These are phyloP conservation scores for Pythium coloratum DNA, from an alignment of 352 stramenopile genomes.

Conservation along the genomic window DNA sequence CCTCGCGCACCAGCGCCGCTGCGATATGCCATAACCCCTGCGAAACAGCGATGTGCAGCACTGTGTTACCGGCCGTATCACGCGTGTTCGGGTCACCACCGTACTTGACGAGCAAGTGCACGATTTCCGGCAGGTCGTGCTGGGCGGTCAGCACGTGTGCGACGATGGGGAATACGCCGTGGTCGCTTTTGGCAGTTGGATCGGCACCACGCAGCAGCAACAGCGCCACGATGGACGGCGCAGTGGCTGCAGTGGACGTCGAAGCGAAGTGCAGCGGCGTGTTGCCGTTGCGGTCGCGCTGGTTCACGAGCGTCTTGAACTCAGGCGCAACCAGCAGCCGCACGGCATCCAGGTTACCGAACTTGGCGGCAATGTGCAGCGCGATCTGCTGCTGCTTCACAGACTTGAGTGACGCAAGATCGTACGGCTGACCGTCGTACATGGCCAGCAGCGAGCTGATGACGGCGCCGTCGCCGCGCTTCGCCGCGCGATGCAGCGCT, in stretches of 20 bases:
- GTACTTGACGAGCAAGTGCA: conserved; percentile 73
- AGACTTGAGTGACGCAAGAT: conserved; percentile 63
- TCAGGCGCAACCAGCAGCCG: conserved; percentile 53
- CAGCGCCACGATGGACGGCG: conserved; percentile 57
- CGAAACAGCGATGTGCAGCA: conserved; percentile 78
- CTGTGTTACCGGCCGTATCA: conserved; percentile 68
- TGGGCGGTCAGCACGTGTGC: conserved; percentile 75
- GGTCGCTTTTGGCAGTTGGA: conserved; percentile 68
- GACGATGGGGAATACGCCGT: conserved; percentile 75
- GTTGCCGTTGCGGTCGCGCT: conserved; percentile 75
- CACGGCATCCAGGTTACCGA: conserved; percentile 63
- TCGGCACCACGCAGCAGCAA: conserved; percentile 58
- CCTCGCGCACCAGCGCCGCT: conserved; percentile 58
- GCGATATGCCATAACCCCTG: conserved; percentile 78
- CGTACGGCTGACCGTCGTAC: conserved; percentile 73
- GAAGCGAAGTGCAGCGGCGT: conserved; percentile 81
- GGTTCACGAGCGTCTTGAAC: conserved; percentile 60
- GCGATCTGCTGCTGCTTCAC: conserved; percentile 78
- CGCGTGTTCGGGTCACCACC: conserved; percentile 75
- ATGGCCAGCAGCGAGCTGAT: conserved; percentile 74
- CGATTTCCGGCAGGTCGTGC: conserved; percentile 65
- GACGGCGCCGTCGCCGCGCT: conserved; percentile 64
- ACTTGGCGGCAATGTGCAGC: conserved; percentile 82
- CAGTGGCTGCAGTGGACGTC: conserved; percentile 50
- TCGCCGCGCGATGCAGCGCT: conserved; percentile 73